These are phyloP conservation scores for Curvularia hawaiiensis DNA, from an alignment of 2,329 filamentous ascomycete genomes.

Conservation along the genomic window DNA sequence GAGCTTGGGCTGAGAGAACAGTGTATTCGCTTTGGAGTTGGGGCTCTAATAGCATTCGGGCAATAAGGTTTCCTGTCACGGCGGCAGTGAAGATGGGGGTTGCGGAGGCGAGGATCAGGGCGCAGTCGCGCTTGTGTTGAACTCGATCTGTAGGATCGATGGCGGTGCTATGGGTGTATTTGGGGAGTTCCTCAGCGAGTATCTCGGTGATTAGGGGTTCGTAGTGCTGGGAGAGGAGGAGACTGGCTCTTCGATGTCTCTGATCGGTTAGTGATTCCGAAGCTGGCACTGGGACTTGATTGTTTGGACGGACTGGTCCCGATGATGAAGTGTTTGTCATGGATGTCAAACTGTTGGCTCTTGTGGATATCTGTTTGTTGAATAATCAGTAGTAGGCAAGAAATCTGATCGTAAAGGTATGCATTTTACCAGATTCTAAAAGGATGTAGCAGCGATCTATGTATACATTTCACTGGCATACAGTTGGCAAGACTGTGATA, in stretches of 20 bases:
- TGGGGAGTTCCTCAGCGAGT: constrained; percentile 29
- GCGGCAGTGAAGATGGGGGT: constrained; percentile 29
- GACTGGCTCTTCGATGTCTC: constrained; percentile 23
- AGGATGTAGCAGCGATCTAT: not conserved
- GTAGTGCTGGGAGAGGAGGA: constrained; percentile 27
- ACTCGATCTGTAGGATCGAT: constrained; percentile 19
- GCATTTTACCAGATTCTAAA: not conserved
- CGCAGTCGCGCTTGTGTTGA: constrained; percentile 29
- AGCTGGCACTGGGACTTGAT: not conserved
- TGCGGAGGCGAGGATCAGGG: constrained; percentile 37
- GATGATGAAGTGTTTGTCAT: not conserved
- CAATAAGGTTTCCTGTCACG: constrained; percentile 30
- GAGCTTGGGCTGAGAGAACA: constrained; percentile 25
- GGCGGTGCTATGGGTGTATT: constrained; percentile 26
- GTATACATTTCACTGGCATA: not conserved
- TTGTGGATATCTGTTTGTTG: not conserved
- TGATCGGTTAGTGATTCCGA: constrained; percentile 18
- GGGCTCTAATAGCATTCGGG: constrained; percentile 16
- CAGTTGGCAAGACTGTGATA: not conserved
- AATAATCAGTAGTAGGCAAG: not conserved
- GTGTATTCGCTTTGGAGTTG: constrained; percentile 27
- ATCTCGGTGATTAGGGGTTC: constrained; percentile 32
- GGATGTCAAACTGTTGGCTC: too few species aligned
- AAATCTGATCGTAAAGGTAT: not conserved
- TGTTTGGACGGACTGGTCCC: not conserved